Base-by-base conservation (phyloP, 2,329 filamentous ascomycete genomes). In the Fusarium palustre region DNA sequence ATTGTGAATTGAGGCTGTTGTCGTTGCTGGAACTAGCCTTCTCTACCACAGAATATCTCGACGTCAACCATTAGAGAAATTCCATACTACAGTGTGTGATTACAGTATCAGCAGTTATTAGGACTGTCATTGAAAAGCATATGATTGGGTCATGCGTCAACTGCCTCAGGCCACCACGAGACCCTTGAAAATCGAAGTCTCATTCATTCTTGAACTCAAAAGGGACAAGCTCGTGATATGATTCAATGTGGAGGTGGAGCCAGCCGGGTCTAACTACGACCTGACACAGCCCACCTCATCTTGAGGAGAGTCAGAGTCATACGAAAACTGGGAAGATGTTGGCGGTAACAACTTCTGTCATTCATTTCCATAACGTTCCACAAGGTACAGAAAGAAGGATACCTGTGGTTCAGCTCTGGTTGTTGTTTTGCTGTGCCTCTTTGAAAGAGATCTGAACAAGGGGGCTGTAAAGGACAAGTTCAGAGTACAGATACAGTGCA, bases 41-140 rank as follows among this genome's bases (percentile, higher is more conserved):
- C 45, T 55, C 53, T 43, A 12, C 31, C 7, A 25, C 38, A 42
- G 39, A 49, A 66, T 58, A 68, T 61, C 63, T 66, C 68, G 73
- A 75, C 71, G 69, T 75, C 73, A 75, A 71, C 62, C 59, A 71
- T 56, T 57, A 61, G 64, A 74, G 72, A 74, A 74, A 72, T 74
- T 66, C 72, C 50, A 38, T n/a, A 12, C 13, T 3, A 71, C 71
- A 70, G 71, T 74, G 71, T 24, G 5, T 6, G 0, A 1, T 1
- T n/a, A 71, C 61, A 71, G 68, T 71, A 48, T 8, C 1, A 4
- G 0, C 0, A 0, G 1, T 10, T 49, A 15, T 39, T 24, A 0
- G 7, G 1, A 73, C 66, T 71, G 70, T 71, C 0, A n/a, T 54
- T 0, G 2, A 33, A 55, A 46, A 7, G 18, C 43, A 53, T 42